These are phyloP conservation scores for Leccinum subgranulosum DNA, from an alignment of 768 basidiomycete genomes.

Conservation along the genomic window DNA sequence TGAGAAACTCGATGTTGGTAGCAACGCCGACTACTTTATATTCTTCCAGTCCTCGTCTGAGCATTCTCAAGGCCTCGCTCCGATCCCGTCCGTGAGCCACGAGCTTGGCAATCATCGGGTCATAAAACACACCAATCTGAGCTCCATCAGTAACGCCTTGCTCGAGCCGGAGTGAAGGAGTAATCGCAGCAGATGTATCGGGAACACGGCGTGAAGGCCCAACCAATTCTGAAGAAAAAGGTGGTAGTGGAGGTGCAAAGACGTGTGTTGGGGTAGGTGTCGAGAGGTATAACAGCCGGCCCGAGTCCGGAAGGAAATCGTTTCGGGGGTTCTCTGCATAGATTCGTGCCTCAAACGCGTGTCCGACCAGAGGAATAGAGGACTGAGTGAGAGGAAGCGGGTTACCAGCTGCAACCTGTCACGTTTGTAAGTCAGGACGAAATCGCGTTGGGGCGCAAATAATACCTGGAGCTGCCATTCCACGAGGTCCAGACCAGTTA, in stretches of 20 bases:
- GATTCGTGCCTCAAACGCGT: constrained; percentile 92
- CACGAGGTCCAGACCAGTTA: constrained; percentile 90
- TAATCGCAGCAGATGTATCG: constrained; percentile 27
- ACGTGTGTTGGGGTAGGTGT: constrained; percentile 71
- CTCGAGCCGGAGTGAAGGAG: constrained; percentile 76
- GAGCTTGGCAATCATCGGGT: constrained; percentile 90
- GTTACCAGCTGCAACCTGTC: constrained; percentile 84
- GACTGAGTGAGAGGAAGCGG: constrained; percentile 74
- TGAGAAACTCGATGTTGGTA: constrained; percentile 89
- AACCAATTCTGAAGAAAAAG: constrained; percentile 25
- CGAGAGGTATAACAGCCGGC: constrained; percentile 73
- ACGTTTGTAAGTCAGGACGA: not conserved
- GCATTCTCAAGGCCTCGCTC: constrained; percentile 75
- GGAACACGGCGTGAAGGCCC: constrained; percentile 23
- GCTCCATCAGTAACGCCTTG: constrained; percentile 82
- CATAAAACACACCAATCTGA: constrained; percentile 85
- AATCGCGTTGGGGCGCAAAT: not conserved
- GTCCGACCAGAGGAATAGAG: constrained; percentile 82
- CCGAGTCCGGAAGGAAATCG: constrained; percentile 90
- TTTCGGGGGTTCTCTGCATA: constrained; percentile 95
- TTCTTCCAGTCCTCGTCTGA: constrained; percentile 78
- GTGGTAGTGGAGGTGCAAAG: constrained; percentile 51
- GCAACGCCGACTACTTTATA: constrained; percentile 90
- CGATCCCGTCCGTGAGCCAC: constrained; percentile 86
- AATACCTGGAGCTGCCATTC: constrained; percentile 89